Evolutionary conservation across 345 rosid species (phyloP).

Genomic region (Melaleuca quinquenervia): DNA sequence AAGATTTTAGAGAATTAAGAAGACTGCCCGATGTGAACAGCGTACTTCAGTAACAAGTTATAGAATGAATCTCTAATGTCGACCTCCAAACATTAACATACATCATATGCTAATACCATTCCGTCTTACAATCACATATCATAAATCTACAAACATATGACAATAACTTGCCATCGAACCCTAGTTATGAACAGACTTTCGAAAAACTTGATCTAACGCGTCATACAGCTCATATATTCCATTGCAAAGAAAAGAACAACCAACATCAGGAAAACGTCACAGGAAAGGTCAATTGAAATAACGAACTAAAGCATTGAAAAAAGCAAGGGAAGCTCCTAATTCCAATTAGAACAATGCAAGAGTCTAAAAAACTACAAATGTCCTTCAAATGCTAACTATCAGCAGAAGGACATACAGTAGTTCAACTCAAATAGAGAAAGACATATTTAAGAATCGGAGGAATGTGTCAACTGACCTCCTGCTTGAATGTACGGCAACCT

Average conservation of each 20-base stretch:
- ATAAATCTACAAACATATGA: neutral
- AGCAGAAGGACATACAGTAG: neutral
- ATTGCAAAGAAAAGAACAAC: neutral
- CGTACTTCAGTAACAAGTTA: neutral
- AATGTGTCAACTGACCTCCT: conserved; percentile 51
- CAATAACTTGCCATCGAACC: neutral
- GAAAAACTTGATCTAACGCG: neutral
- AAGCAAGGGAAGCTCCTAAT: neutral
- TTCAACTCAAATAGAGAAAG: neutral
- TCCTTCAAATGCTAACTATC: neutral
- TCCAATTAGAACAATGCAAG: neutral
- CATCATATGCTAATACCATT: neutral
- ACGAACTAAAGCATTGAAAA: neutral
- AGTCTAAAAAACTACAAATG: neutral
- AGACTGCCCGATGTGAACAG: neutral
- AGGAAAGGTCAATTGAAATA: neutral
- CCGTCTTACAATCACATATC: neutral
- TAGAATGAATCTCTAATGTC: neutral
- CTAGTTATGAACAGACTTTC: neutral
- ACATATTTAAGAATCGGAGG: neutral
- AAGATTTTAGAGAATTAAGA: neutral
- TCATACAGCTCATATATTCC: neutral
- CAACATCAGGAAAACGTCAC: neutral
- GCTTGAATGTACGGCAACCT: conserved; percentile 74
- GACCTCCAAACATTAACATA: neutral